Evolutionary conservation across 352 stramenopile genomes (phyloP), one percentile per base, ranked within the genome.

Genomic region (Thalassiosira gravida): DNA sequence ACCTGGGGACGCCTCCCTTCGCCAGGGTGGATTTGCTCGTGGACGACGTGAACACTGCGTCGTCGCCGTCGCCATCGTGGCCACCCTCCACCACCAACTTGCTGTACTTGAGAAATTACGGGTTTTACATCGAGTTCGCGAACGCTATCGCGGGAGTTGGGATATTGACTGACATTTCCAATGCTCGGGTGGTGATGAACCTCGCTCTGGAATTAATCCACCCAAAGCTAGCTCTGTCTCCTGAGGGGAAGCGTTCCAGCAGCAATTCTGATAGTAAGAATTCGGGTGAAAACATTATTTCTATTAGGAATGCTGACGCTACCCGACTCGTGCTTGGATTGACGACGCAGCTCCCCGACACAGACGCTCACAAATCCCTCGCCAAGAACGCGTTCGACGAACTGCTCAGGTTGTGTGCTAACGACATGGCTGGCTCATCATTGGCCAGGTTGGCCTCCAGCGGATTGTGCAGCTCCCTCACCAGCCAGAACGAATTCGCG

Each of bases 261-360:
- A 7, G 6, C 62, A 74, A 72, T 53, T 37, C 74, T n/a, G 71
- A 86, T 58, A 35, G 44, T 8, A 83, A 88, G 39, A 69, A 68
- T 57, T 29, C 47, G n/a, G 53, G 32, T 6, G 39, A 49, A 1
- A 80, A 87, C 47, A 74, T 57, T 20, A 66, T 88, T 30, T 53
- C 66, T 3, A 87, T 94, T 29, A 53, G 83, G 24, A 94, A 94
- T 68, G 83, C 86, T 2, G 90, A 94, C 82, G 90, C 86, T 30
- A 78, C 80, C 7, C 79, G 86, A 29, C 62, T 94, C 18, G 74
- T 94, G 24, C 74, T 94, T 39, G 83, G 86, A 24, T 57, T 94
- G 9, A 77, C 80, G 2, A 86, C 82, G 6, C 72, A 64, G 37
- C 67, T 91, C 24, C 88, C 86, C 14, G 75, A 67, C 8, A 83